Base-by-base conservation (phyloP, 176 grass and related monocot genomes). In the Poa pratensis region DNA sequence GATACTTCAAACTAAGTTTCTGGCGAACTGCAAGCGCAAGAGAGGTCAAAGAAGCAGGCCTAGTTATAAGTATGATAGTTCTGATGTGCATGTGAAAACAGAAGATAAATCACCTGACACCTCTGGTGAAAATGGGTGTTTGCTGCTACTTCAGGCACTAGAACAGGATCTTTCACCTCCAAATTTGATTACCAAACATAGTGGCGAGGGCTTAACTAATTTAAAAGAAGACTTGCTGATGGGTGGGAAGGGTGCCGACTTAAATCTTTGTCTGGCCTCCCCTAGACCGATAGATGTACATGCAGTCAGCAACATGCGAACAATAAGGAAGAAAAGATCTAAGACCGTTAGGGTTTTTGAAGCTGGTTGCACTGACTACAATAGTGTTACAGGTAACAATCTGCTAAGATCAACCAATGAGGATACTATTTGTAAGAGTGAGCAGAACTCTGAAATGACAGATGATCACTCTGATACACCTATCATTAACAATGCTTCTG, bases 91-190 rank as follows among this genome's bases (percentile, higher is more conserved):
- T 43, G 76, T 46, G 70, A 58, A 87, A 76, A n/a, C 26, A 46
- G 87, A 92, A 80, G 66, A 67, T 51, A 92, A 92, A 59, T 61
- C 64, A 77, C 84, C 76, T 80, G 85, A 69, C 77, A 73, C 46
- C 58, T 76, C 78, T 84, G 69, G 39, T 81, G 70, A 55, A 87
- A 84, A 91, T 76, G 89, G 85, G 23, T 91, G 81, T 63, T 87
- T 87, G 70, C 81, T 87, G 81, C 81, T 91, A 51, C 69, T 91
- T 87, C 76, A 87, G 89, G 89, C 85, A 77, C 76, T 87, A 8
- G 89, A 87, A 77, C 85, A 91, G 45, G 69, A 91, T 71, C 81
- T 91, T 69, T 81, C 89, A 76, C 17, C 85, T 76, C 59, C 15
- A 76, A 81, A 63, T 72, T 18, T 70, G 9, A 71, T 45, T 54